Percentiles rank a stretch among this genome's conserved stretches.
These are phyloP conservation scores for Thuja plicata DNA, from an alignment of 83 land plant genomes.

Conservation along the genomic window DNA sequence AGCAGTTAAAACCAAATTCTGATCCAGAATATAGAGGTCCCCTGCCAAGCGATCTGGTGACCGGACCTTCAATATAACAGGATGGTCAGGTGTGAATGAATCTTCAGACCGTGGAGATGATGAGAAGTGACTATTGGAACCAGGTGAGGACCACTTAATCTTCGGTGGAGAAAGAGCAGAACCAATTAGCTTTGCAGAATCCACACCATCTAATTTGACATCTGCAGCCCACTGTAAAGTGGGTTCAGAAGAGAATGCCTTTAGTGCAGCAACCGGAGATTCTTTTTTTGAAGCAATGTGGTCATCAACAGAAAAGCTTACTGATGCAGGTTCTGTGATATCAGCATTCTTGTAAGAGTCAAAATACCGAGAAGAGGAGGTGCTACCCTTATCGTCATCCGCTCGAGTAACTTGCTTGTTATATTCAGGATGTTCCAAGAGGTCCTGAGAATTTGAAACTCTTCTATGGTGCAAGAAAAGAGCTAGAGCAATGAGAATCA, in stretches of 20 bases:
- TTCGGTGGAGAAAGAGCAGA: slow-evolving; percentile 13
- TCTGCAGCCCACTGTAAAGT: slow-evolving; percentile 16
- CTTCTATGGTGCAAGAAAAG: slow-evolving; percentile 54
- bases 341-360: not conserved
- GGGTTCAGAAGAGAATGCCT: slow-evolving; percentile 8
- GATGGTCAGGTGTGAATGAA: slow-evolving; percentile 46
- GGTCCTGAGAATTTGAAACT: slow-evolving; percentile 29
- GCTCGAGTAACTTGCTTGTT: slow-evolving; percentile 23
- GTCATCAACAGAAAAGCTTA: slow-evolving; percentile 65
- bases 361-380: slow-evolving; percentile 11
- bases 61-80: slow-evolving; percentile 60
- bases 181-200: slow-evolving; percentile 11
- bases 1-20: slow-evolving; percentile 70
- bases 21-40: slow-evolving; percentile 88
- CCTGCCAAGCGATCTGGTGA: slow-evolving; percentile 94
- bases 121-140: slow-evolving; percentile 52
- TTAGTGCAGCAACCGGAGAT: slow-evolving; percentile 30
- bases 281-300: slow-evolving; percentile 43
- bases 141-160: slow-evolving; percentile 42
- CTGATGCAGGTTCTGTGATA: slow-evolving; percentile 15
- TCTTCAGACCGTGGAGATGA: slow-evolving; percentile 73
- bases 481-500: slow-evolving; percentile 54
- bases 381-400: slow-evolving; percentile 26
- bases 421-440: slow-evolving; percentile 17
- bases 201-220: slow-evolving; percentile 8